These are phyloP conservation scores for Paramecium tetraurelia DNA, from an alignment of 73 alveolate genomes.

Conservation along the genomic window DNA sequence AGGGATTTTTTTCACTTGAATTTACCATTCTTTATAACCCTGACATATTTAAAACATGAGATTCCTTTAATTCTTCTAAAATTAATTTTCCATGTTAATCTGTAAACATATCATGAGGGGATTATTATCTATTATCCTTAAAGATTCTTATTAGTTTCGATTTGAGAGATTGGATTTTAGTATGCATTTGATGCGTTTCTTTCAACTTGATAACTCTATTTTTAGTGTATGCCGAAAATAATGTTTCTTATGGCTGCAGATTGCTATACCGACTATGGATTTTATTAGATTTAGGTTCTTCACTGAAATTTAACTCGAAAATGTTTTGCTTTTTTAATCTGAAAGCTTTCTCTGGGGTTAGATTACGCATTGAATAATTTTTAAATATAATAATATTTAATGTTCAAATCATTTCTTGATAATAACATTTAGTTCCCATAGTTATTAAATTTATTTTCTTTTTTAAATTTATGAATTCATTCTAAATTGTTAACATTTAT, in stretches of 20 bases:
- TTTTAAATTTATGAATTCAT: background rate
- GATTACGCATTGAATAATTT: conserved; percentile 12
- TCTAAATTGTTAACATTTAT: background rate
- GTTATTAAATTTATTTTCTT: too few relatives aligned
- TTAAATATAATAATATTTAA: background rate
- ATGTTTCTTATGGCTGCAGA: background rate
- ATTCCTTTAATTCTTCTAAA: conserved; percentile 4
- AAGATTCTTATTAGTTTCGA: background rate
- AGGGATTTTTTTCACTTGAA: background rate
- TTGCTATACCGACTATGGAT: background rate
- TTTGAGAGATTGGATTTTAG: background rate
- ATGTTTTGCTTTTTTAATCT: background rate
- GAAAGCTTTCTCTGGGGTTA: background rate
- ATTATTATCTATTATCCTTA: background rate
- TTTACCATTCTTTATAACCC: background rate
- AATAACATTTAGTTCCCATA: too few relatives aligned
- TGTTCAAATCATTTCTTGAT: background rate
- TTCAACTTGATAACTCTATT: background rate
- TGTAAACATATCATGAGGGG: background rate
- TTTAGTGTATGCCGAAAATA: background rate
- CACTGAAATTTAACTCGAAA: background rate
- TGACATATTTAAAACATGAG: background rate
- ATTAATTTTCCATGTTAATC: background rate
- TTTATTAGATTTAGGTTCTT: background rate
- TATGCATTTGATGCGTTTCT: background rate